Conservation (phyloP, 805 yeast species). For the Debaryomyces maramus region DNA sequence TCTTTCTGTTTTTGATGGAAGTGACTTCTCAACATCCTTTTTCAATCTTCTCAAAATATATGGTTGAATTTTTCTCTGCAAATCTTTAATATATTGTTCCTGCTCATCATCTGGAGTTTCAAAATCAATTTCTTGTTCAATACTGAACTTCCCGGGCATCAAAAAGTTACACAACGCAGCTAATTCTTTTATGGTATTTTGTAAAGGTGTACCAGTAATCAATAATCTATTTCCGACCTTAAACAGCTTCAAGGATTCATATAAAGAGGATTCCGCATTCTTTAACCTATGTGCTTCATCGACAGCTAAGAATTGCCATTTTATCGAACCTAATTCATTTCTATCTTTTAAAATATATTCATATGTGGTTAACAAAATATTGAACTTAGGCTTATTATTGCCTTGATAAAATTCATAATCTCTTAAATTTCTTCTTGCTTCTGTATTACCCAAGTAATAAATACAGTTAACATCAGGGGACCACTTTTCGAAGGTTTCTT, state of each 20-base stretch:
- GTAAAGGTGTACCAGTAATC: conserved; percentile 98
- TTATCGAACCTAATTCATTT: conserved; percentile 71
- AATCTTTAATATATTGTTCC: conserved; percentile 81
- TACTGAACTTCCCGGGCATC: conserved; percentile 90
- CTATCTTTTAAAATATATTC: conserved; percentile 94
- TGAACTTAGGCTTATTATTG: conserved; percentile 79
- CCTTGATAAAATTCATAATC: conserved; percentile 77
- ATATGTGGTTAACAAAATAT: conserved; percentile 89
- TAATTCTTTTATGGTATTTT: conserved; percentile 90
- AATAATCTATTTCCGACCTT: conserved; percentile 80
- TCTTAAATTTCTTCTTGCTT: conserved; percentile 77
- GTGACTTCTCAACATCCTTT: conserved; percentile 95
- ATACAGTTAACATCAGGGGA: conserved; percentile 93
- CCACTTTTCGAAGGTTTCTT: conserved; percentile 97
- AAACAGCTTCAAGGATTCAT: conserved; percentile 82
- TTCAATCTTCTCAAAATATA: conserved; percentile 90
- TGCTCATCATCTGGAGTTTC: conserved; percentile 85
- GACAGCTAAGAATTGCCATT: conserved; percentile 96
- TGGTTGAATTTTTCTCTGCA: conserved; percentile 85
- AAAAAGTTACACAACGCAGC: conserved; percentile 93
- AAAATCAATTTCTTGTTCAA: conserved; percentile 94
- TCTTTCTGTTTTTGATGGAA: conserved; percentile 94
- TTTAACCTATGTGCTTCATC: conserved; percentile 98
- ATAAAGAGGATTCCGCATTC: conserved; percentile 89
- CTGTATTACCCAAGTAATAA: conserved; percentile 89